Base-by-base conservation (phyloP, 2,329 filamentous ascomycete genomes). In the Atkinsonella texensis region DNA sequence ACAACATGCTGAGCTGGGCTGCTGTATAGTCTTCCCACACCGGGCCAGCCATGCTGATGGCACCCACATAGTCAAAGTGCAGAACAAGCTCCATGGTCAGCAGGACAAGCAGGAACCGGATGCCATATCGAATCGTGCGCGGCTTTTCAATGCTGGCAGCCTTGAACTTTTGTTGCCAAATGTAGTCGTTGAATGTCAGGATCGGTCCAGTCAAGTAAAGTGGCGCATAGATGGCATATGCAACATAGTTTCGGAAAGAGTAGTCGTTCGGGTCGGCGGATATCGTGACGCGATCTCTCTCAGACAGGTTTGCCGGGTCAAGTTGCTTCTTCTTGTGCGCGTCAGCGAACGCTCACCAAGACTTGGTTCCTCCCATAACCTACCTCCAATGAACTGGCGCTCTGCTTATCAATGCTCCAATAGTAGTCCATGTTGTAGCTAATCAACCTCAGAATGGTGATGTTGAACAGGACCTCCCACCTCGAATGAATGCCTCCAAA, bases 371-470 rank as follows among this genome's bases (percentile, higher is more conserved):
- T n/a, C 12, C 18, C 6, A 28, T 15, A 17, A 6, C 80, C 65
- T 80, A 97, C 93, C 84, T 97, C 91, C 42, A 95, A 67, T 9
- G 85, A 76, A 60, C 81, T 90, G 31, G 77, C 72, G 54, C 68
- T 70, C 40, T 77, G 71, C 53, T 80, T 75, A 56, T 86, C 81
- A 2, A 86, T 67, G 60, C 87, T 93, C 91, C 93, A 98, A 66
- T 95, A 91, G 65, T 95, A 90, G 68, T 98, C 93, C 63, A 98
- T 69, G 66, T 97, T 97, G 76, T 95, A 98, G 65, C 91, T 96
- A 60, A 98, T 89, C 46, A 97, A 74, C 5, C 93, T 84, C 52
- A 98, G 72, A 28, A 97, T 84, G 3, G 91, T 96, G 55, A 98
- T 81, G 63, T 98, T 98, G 76, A 98, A 98, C 5, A 96, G 76